These are phyloP conservation scores for Chloris gayana DNA, from an alignment of 176 grass and related monocot species.

Conservation along the genomic window DNA sequence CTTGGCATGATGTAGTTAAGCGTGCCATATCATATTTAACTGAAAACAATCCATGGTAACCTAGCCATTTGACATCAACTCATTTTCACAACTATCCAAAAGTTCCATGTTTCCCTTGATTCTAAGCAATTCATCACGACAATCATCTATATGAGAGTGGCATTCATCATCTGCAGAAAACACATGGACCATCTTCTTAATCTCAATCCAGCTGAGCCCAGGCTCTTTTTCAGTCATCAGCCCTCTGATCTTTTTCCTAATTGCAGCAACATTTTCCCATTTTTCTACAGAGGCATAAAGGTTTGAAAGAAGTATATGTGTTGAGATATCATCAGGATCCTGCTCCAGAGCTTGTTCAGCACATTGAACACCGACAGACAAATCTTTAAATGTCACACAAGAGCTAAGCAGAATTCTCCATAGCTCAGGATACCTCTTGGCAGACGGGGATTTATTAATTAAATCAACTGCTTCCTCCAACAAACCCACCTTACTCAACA, in stretches of 20 bases:
- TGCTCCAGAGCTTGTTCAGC: conserved; percentile 51
- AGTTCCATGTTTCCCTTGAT: conserved; percentile 58
- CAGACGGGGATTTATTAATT: conserved; percentile 60
- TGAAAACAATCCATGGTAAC: not conserved
- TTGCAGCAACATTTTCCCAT: conserved; percentile 68
- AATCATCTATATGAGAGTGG: conserved; percentile 53
- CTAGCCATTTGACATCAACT: conserved; percentile 35
- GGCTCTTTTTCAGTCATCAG: conserved; percentile 74
- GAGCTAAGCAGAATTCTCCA: conserved; percentile 90
- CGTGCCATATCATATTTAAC: not conserved
- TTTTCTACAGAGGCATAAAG: conserved; percentile 73
- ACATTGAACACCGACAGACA: conserved; percentile 53
- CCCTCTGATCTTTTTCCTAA: conserved; percentile 73
- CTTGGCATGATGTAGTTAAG: not conserved
- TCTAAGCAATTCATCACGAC: conserved; percentile 50
- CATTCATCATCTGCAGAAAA: conserved; percentile 60
- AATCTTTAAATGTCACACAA: conserved; percentile 65
- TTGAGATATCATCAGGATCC: conserved; percentile 71
- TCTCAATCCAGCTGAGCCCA: conserved; percentile 78
- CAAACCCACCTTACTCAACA: conserved; percentile 69
- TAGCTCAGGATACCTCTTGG: conserved; percentile 65
- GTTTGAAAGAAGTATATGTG: conserved; percentile 83
- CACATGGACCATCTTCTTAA: conserved; percentile 52
- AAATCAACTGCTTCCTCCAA: conserved; percentile 74
- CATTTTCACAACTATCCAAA: conserved; percentile 41